A percentile compares a stretch with the other conserved stretches of the same genome.
phyloP scores from a whole-genome alignment of 1,284 basidiomycete species.

The Veloboletus limbatus region DNA sequence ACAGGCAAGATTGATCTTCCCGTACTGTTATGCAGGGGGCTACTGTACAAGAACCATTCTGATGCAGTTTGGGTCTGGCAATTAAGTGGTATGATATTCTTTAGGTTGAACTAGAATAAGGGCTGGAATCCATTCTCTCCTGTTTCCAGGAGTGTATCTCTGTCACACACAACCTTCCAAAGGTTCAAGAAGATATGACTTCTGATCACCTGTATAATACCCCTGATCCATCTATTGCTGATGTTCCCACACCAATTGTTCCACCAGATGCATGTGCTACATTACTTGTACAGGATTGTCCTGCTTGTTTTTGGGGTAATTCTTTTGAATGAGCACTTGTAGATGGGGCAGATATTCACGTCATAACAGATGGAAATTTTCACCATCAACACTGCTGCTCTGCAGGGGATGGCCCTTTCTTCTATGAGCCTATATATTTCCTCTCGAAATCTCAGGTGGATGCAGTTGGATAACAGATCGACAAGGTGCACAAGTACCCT shows the following conservation, averaged over 20 bases:
- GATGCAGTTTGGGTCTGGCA: not conserved
- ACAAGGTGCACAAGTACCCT: no score
- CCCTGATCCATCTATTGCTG: no score
- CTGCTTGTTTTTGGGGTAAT: conserved; percentile 2
- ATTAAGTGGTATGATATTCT: conserved; percentile 4
- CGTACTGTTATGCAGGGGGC: no score
- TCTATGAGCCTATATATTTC: conserved; percentile 5
- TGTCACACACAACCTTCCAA: no score
- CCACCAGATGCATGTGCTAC: no score
- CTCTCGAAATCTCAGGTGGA: not conserved
- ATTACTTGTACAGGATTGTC: conserved; percentile 7
- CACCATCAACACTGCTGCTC: conserved; percentile 1
- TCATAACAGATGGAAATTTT: conserved; percentile 6
- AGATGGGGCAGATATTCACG: conserved; percentile 1
- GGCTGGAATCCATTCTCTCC: no score
- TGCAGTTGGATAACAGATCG: not conserved
- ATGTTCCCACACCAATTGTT: no score
- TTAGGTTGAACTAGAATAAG: not conserved
- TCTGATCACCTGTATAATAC: no score
- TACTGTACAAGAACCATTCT: not conserved
- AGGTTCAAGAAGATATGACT: not conserved
- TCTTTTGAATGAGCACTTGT: not conserved
- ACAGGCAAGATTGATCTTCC: no score
- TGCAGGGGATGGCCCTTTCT: not conserved
- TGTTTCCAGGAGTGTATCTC: not conserved